Base-by-base conservation (phyloP, 345 rosid genomes). In the Citrus unshiu region DNA sequence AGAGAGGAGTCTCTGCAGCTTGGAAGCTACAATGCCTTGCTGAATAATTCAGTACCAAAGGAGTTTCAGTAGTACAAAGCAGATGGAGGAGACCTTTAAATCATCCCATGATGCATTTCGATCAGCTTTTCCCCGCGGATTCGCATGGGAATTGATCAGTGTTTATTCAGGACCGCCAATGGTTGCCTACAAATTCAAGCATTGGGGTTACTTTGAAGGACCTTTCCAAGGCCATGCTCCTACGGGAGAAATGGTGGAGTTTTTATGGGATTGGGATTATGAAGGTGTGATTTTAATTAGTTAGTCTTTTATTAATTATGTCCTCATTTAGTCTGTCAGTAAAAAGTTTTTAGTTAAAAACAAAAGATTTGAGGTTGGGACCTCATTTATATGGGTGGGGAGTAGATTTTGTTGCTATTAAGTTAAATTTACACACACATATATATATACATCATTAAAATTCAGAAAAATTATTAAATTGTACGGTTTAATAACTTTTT, bases 201-300 rank as follows among this genome's bases (percentile, higher is more conserved):
- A 89, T 32, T 92, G 95, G 95, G 97, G 95, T 32, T 86, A 83
- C 83, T 95, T 90, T 78, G 95, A 91, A 80, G 98, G 95, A 18
- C 88, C 87, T 73, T 95, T 80, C 74, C 86, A 90, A 65, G 90
- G 88, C 4, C 95, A 93, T 72, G 90, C 91, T 75, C 92, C 97
- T 22, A 91, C 91, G 0, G 97, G 93, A 22, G 89, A 93, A 67
- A 85, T 32, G 82, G 90, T 85, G 27, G 83, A 91, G 75, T 90
- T 95, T 95, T 83, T 73, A 76, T 27, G 98, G 97, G 5, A 19
- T 93, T 3, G 95, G 89, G 67, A 86, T 87, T 71, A 81, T 93
- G 74, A 90, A 91, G 93, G 93, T 85, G 84, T 57, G 25, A 73
- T 25, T 14, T 14, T 12, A 22, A 1, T 6, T n/a, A 49, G 19